Evolutionary conservation across 108 stramenopile species (phyloP), one percentile per base, ranked within the genome.

Genomic region (Pseudonitzschia multiseries): DNA sequence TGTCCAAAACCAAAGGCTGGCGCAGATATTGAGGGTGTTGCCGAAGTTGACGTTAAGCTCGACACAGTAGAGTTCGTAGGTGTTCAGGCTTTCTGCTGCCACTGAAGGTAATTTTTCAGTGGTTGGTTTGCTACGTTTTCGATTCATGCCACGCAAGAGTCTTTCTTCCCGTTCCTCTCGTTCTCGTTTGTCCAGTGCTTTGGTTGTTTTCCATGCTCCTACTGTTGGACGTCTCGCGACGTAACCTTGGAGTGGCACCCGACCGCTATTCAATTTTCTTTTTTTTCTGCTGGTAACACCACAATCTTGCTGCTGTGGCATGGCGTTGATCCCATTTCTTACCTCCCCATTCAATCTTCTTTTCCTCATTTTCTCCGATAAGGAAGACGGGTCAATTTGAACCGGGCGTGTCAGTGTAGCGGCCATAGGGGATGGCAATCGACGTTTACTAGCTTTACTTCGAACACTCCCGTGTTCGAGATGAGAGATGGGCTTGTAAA

Each of bases 361-460:
- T 36, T 70, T 70, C 15, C 54, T 56, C 69, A 70, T 70, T 57
- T 70, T 43, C 21, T 70, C 69, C 21, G 69, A 70, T 20, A 70
- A 29, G 28, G 69, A 67, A 28, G 66, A 48, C 5, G 44, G 14
- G 24, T 67, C 66, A 21, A 67, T 46, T 15, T 8, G 33, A 14
- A 31, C 29, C 24, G 57, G 57, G 5, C 14, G 8, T 40, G n/a
- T 18, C 42, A 33, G 10, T 9, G 65, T n/a, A 8, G 65, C 65
- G 0, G 65, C 41, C 65, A 46, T 65, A 6, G 65, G 65, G 36
- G 44, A 65, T 32, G 65, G 32, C 31, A 59, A 59, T 22, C 29
- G 15, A 27, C 57, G 57, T 59, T 65, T 65, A 14, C 36, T 6
- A 17, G 65, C 17, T 48, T 48, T 48, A 3, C 46, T 48, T 48